Percentiles rank a stretch among this genome's conserved stretches.
These are phyloP conservation scores for Cutaneotrichosporon sp. DNA, from an alignment of 1,284 basidiomycete species.

Conservation along the genomic window DNA sequence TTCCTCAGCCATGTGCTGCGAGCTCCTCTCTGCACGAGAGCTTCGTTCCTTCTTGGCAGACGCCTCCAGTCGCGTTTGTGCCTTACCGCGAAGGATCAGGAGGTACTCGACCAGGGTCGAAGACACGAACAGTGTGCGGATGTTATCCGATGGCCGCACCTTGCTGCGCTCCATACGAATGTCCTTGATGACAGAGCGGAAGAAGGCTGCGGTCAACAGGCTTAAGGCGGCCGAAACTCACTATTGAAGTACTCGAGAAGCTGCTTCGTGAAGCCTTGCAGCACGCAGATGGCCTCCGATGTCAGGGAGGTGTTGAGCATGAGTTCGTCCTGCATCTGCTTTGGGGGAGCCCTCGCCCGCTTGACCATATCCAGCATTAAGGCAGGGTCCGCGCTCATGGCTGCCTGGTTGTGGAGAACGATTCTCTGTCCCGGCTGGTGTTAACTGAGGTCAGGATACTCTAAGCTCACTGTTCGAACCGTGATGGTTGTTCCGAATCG, in stretches of 20 bases:
- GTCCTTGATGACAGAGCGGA: slow-evolving; percentile 80
- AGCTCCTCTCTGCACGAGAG: neutral
- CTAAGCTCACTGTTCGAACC: slow-evolving; percentile 62
- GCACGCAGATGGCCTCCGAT: slow-evolving; percentile 65
- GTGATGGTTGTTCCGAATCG: slow-evolving; percentile 90
- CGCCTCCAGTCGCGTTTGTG: neutral
- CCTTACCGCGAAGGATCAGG: slow-evolving; percentile 56
- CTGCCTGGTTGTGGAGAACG: slow-evolving; percentile 80
- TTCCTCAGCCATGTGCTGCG: slow-evolving; percentile 14
- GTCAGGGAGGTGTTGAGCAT: slow-evolving; percentile 56
- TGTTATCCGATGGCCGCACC: slow-evolving; percentile 84
- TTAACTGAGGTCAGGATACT: slow-evolving; percentile 9
- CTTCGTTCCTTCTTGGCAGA: slow-evolving; percentile 11
- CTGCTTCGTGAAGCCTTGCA: slow-evolving; percentile 68
- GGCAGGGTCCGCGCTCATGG: slow-evolving; percentile 71
- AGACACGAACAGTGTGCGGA: slow-evolving; percentile 76
- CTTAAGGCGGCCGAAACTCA: slow-evolving; percentile 58
- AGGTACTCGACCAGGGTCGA: slow-evolving; percentile 92
- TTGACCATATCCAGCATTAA: slow-evolving; percentile 77
- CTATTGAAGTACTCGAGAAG: slow-evolving; percentile 87
- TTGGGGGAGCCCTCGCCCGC: slow-evolving; percentile 63
- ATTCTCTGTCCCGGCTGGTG: slow-evolving; percentile 53
- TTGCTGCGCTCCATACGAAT: slow-evolving; percentile 87
- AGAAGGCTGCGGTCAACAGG: slow-evolving; percentile 66
- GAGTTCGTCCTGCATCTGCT: slow-evolving; percentile 58